Conservation (phyloP, 441 rosid species). For the Aquilaria agallochum region DNA sequence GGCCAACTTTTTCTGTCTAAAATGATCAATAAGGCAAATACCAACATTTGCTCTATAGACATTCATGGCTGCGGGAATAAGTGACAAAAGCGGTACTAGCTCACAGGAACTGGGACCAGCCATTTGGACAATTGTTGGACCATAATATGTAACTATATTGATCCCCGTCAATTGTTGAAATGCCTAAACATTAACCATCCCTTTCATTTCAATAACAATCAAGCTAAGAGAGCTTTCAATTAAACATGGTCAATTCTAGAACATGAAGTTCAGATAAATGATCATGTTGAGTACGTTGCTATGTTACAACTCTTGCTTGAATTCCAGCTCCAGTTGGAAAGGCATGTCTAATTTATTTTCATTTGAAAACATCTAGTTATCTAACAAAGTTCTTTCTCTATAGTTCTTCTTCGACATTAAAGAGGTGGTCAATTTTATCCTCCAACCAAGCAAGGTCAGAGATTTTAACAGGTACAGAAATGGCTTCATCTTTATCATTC, state of each 20-base stretch:
- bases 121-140: slow-evolving; percentile 94
- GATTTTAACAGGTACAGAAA: slow-evolving; percentile 52
- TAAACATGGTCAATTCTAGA: too few species aligned
- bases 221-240: too few species aligned
- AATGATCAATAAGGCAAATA: slow-evolving; percentile 73
- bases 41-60: slow-evolving; percentile 79
- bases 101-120: slow-evolving; percentile 82
- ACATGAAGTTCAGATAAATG: too few species aligned
- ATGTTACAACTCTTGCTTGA: slow-evolving; percentile 45
- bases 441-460: slow-evolving; percentile 71
- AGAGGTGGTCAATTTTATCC: slow-evolving; percentile 74
- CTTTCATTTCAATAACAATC: too few species aligned
- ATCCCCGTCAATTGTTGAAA: slow-evolving; percentile 92
- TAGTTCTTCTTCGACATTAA: slow-evolving; percentile 60
- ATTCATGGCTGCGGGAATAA: slow-evolving; percentile 73
- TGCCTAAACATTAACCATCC: slow-evolving; percentile 41
- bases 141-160: slow-evolving; percentile 92
- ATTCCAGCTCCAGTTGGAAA: slow-evolving; percentile 95
- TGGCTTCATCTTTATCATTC: slow-evolving; percentile 55
- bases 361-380: slow-evolving; percentile 64
- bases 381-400: slow-evolving; percentile 38
- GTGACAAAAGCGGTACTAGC: slow-evolving; percentile 72
- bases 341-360: slow-evolving; percentile 82
- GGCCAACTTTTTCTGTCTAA: slow-evolving; percentile 75
- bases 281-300: too few species aligned